These are phyloP conservation scores for Cordyceps farinosa DNA, from an alignment of 2,329 filamentous ascomycete genomes.

Conservation along the genomic window DNA sequence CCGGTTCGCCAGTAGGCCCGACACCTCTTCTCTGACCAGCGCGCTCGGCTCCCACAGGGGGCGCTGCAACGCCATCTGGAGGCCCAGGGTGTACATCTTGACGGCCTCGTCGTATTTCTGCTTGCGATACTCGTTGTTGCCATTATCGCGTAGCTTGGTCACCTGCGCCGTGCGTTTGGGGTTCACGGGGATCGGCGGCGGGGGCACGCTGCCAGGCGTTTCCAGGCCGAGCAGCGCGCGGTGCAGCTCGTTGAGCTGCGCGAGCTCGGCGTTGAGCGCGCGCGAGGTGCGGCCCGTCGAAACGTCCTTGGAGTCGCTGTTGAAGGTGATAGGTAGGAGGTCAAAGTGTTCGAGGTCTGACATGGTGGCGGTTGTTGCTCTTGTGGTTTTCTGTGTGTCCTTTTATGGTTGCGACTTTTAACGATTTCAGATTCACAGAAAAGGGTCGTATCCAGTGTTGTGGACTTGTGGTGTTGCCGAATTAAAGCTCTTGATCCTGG, in stretches of 20 bases:
- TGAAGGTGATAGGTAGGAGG: conserved; percentile 75
- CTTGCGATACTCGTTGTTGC: conserved; percentile 80
- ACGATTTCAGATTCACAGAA: too few relatives aligned
- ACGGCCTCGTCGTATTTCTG: conserved; percentile 70
- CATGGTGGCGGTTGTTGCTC: conserved; percentile 36
- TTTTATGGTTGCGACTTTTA: background rate
- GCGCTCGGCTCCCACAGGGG: conserved; percentile 85
- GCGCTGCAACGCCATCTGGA: conserved; percentile 81
- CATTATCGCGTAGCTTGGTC: conserved; percentile 83
- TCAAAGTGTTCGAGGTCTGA: conserved; percentile 71
- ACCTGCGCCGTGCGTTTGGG: conserved; percentile 87
- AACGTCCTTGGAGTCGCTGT: conserved; percentile 77
- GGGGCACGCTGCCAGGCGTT: conserved; percentile 63
- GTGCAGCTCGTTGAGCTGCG: conserved; percentile 18
- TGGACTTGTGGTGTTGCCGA: background rate
- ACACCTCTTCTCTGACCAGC: conserved; percentile 80
- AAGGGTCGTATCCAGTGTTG: too few relatives aligned
- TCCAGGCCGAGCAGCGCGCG: conserved; percentile 41
- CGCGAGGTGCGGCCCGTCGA: conserved; percentile 44
- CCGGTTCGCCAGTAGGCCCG: conserved; percentile 76
- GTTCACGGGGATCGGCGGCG: conserved; percentile 85
- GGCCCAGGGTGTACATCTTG: conserved; percentile 76
- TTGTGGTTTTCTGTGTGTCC: background rate
- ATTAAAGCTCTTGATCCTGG: background rate
- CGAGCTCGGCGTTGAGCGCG: conserved; percentile 60